Conservation (phyloP, 2,329 filamentous ascomycete genomes). For the Alternaria rosae region DNA sequence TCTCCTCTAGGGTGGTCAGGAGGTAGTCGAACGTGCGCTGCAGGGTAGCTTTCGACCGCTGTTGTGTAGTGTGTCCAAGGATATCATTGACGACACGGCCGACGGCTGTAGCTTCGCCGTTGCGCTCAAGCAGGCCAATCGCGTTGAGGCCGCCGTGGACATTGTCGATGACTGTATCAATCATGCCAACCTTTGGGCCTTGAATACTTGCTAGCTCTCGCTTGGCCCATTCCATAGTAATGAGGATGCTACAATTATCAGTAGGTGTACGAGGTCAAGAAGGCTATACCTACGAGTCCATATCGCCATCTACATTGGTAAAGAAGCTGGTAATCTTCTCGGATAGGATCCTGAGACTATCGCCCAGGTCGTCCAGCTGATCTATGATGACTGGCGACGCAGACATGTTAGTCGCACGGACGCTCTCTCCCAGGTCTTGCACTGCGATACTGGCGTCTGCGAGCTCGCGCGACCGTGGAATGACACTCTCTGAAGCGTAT, state of each 20-base stretch:
- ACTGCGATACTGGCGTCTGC: slow-evolving; percentile 93
- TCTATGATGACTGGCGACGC: slow-evolving; percentile 85
- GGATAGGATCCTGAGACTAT: slow-evolving; percentile 83
- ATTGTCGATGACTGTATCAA: slow-evolving; percentile 82
- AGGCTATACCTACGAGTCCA: slow-evolving; percentile 71
- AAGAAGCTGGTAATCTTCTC: slow-evolving; percentile 91
- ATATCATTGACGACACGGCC: slow-evolving; percentile 74
- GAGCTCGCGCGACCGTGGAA: slow-evolving; percentile 83
- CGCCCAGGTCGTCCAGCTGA: slow-evolving; percentile 84
- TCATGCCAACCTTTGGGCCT: slow-evolving; percentile 57
- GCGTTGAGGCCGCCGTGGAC: slow-evolving; percentile 78
- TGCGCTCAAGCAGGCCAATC: slow-evolving; percentile 54
- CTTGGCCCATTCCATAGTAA: slow-evolving; percentile 96
- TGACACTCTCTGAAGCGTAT: slow-evolving; percentile 90
- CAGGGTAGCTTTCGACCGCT: slow-evolving; percentile 80
- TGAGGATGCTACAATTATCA: slow-evolving; percentile 70
- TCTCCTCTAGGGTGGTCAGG: slow-evolving; percentile 84
- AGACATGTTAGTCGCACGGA: slow-evolving; percentile 88
- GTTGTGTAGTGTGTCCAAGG: slow-evolving; percentile 80
- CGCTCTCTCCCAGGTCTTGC: slow-evolving; percentile 92
- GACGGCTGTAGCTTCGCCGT: slow-evolving; percentile 67
- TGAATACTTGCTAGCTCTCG: slow-evolving; percentile 72
- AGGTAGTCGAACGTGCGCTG: slow-evolving; percentile 91
- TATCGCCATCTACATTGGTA: slow-evolving; percentile 89
- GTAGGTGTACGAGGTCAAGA: slow-evolving; percentile 9